A percentile compares a stretch with the other conserved stretches of the same genome.
These are phyloP conservation scores for Trichomonascus vanleenenianus DNA, from an alignment of 805 yeast species.

Conservation along the genomic window DNA sequence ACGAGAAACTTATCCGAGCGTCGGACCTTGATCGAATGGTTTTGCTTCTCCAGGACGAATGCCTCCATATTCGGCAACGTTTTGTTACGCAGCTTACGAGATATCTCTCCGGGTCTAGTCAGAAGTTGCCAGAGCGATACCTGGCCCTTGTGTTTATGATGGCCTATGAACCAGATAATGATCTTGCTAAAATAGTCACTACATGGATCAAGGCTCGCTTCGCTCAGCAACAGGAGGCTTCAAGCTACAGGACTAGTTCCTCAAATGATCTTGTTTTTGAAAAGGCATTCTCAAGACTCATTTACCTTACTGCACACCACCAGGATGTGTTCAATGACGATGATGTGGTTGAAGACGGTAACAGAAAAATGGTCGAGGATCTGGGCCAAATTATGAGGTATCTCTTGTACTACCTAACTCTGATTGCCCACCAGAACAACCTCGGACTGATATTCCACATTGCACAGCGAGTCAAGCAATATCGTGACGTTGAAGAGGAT, in stretches of 20 bases:
- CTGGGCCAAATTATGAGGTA: slow-evolving; percentile 45
- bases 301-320: slow-evolving; percentile 70
- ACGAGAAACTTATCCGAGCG: slow-evolving; percentile 46
- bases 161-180: slow-evolving; percentile 64
- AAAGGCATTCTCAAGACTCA: slow-evolving; percentile 54
- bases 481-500: slow-evolving; percentile 45
- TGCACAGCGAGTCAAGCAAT: slow-evolving; percentile 73
- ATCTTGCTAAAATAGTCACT: slow-evolving; percentile 41
- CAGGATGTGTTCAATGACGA: slow-evolving; percentile 45
- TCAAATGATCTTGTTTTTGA: slow-evolving; percentile 41
- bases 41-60: slow-evolving; percentile 60
- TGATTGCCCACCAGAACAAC: slow-evolving; percentile 57
- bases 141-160: slow-evolving; percentile 60
- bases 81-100: slow-evolving; percentile 47
- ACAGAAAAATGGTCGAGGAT: slow-evolving; percentile 7
- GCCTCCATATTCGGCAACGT: slow-evolving; percentile 43
- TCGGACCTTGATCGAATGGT: slow-evolving; percentile 45
- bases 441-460: slow-evolving; percentile 66
- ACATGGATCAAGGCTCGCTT: slow-evolving; percentile 69
- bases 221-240: slow-evolving; percentile 22
- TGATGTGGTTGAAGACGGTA: slow-evolving; percentile 11
- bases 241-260: slow-evolving; percentile 7
- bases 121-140: slow-evolving; percentile 54
- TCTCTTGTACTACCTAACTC: slow-evolving; percentile 49
- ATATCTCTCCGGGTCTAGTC: slow-evolving; percentile 36